Percentiles rank a stretch among this genome's conserved stretches.
phyloP scores from a whole-genome alignment of 208 protist genomes.

The Wallacemonas sp. region DNA sequence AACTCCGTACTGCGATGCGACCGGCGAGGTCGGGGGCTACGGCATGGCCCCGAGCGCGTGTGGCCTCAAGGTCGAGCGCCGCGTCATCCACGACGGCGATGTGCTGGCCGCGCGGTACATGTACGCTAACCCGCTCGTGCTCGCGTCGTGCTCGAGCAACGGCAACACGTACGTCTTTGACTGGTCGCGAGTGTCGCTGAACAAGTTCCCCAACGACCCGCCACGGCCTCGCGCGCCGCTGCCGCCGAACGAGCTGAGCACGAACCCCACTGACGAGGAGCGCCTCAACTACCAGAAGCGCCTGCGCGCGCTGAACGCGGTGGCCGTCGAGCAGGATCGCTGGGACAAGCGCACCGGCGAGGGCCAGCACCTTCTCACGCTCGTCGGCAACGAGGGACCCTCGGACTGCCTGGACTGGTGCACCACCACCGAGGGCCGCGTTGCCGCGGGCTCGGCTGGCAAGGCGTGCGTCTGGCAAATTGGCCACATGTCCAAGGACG shows the following conservation, averaged over 20 bases:
- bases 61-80: constrained; percentile 71
- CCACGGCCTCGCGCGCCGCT: constrained; percentile 83
- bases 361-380: constrained; percentile 85
- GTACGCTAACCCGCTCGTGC: constrained; percentile 81
- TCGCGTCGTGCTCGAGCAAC: constrained; percentile 79
- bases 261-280: constrained; percentile 76
- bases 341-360: constrained; percentile 79
- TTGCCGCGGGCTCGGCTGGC: constrained; percentile 66
- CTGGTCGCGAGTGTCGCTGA: constrained; percentile 85
- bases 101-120: constrained; percentile 85
- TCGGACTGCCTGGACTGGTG: constrained; percentile 84
- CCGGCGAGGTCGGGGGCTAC: constrained; percentile 91
- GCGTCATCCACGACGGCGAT: constrained; percentile 88
- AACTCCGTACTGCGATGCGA: constrained; percentile 72
- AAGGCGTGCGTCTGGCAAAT: constrained; percentile 73
- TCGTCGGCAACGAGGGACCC: constrained; percentile 48
- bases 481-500: constrained; percentile 75
- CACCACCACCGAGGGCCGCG: constrained; percentile 53
- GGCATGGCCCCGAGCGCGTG: constrained; percentile 74
- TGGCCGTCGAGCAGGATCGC: constrained; percentile 76
- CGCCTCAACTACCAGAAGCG: constrained; percentile 72
- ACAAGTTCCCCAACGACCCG: constrained; percentile 89
- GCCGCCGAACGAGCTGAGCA: constrained; percentile 82
- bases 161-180: constrained; percentile 89
- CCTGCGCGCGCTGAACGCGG: constrained; percentile 73